phyloP scores from a whole-genome alignment of 2,329 filamentous ascomycete species.

The Talaromyces sp. region DNA sequence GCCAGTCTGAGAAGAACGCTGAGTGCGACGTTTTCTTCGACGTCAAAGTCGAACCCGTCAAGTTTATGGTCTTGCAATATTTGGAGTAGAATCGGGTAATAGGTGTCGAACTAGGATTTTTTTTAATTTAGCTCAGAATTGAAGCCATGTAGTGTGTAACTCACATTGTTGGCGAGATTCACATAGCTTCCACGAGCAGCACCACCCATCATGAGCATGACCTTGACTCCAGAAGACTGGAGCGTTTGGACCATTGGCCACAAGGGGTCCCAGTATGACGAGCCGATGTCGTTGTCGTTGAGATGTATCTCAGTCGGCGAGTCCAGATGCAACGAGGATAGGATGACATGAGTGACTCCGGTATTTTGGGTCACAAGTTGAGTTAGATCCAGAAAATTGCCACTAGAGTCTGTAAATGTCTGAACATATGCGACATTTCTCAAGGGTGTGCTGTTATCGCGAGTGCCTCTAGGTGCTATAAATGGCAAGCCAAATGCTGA shows the following conservation, averaged over 20 bases:
- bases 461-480: background rate
- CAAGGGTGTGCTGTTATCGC: conserved; percentile 6
- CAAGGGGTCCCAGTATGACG: conserved; percentile 21
- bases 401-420: conserved; percentile 19
- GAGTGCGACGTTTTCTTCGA: conserved; percentile 39
- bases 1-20: conserved; percentile 39
- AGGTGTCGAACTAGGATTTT: conserved; percentile 40
- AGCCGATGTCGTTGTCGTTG: conserved; percentile 43
- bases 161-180: conserved; percentile 23
- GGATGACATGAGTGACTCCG: conserved; percentile 46
- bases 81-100: conserved; percentile 43
- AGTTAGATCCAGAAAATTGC: conserved; percentile 41
- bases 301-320: conserved; percentile 49
- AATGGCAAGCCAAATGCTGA: background rate
- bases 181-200: conserved; percentile 49
- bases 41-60: conserved; percentile 43
- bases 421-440: conserved; percentile 23
- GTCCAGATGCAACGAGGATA: conserved; percentile 49
- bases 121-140: background rate
- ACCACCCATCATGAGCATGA: conserved; percentile 51
- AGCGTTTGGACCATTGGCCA: conserved; percentile 49
- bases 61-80: conserved; percentile 26
- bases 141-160: background rate
- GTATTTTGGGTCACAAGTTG: conserved; percentile 40
- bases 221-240: conserved; percentile 48